A percentile compares a stretch with the other conserved stretches of the same genome.
These are phyloP conservation scores for Puccinia polysora DNA, from an alignment of 1,284 basidiomycete species.

Conservation along the genomic window DNA sequence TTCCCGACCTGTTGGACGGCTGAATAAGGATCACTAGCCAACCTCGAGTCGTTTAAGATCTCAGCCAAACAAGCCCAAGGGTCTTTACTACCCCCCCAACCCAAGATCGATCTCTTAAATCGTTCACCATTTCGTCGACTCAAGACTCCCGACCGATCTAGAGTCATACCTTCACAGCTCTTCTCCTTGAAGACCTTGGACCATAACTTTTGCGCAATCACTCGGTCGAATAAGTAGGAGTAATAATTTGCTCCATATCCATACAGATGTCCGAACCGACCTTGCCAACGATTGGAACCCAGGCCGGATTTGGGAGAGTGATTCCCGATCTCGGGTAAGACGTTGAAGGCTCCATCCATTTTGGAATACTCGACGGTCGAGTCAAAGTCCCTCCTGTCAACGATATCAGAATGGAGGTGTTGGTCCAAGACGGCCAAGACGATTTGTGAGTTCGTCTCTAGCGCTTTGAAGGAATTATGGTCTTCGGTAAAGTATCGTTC, in stretches of 20 bases:
- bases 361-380: slow-evolving; percentile 46
- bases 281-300: slow-evolving; percentile 46
- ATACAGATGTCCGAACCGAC: slow-evolving; percentile 51
- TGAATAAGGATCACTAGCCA: slow-evolving; percentile 23
- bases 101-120: slow-evolving; percentile 49
- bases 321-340: too few species aligned
- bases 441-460: slow-evolving; percentile 48
- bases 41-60: slow-evolving; percentile 47
- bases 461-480: too few species aligned
- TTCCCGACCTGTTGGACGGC: not conserved
- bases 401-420: slow-evolving; percentile 49
- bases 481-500: too few species aligned
- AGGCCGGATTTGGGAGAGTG: not conserved
- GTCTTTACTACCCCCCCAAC: slow-evolving; percentile 51
- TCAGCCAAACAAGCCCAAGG: slow-evolving; percentile 51
- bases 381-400: slow-evolving; percentile 45
- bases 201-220: slow-evolving; percentile 51
- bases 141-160: slow-evolving; percentile 47
- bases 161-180: too few species aligned
- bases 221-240: slow-evolving; percentile 52
- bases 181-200: slow-evolving; percentile 48
- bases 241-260: slow-evolving; percentile 53
- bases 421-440: slow-evolving; percentile 51
- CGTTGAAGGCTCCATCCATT: slow-evolving; percentile 43
- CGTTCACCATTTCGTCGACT: slow-evolving; percentile 49